A percentile compares a stretch with the other conserved stretches of the same genome.
phyloP scores from a whole-genome alignment of 2,329 filamentous ascomycete genomes.

The Zasmidium citrigriseum region DNA sequence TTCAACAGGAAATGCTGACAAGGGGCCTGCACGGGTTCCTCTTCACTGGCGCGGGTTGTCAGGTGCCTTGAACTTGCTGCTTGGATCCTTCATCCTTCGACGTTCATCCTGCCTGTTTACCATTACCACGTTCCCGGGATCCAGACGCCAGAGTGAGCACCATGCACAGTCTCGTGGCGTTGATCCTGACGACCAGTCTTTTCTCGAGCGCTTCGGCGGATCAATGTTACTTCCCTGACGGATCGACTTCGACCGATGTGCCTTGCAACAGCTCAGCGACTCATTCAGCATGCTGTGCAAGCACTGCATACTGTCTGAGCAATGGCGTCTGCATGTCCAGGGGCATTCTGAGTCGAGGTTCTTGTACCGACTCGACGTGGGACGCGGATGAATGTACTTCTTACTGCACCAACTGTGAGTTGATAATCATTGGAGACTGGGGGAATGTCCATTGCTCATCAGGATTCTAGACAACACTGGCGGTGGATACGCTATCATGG shows the following conservation, averaged over 20 bases:
- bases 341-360: slow-evolving; percentile 16
- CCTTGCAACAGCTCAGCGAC: slow-evolving; percentile 18
- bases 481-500: slow-evolving; percentile 7
- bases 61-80: neutral
- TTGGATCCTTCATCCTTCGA: neutral
- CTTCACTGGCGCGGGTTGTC: neutral
- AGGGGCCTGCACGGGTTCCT: too few species aligned
- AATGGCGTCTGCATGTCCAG: slow-evolving; percentile 20
- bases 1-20: neutral
- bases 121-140: neutral
- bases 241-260: slow-evolving; percentile 13
- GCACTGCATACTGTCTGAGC: slow-evolving; percentile 18
- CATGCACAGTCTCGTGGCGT: neutral
- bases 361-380: slow-evolving; percentile 20
- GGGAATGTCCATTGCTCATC: slow-evolving; percentile 2
- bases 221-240: slow-evolving; percentile 22
- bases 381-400: slow-evolving; percentile 11
- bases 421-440: too few species aligned
- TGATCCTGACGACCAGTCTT: neutral
- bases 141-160: neutral
- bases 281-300: slow-evolving; percentile 18
- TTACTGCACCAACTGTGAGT: slow-evolving; percentile 19
- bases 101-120: neutral
- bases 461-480: slow-evolving; percentile 9
- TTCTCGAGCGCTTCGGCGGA: neutral